Conservation (phyloP, 768 basidiomycete species). For the Cubamyces lactineus region DNA sequence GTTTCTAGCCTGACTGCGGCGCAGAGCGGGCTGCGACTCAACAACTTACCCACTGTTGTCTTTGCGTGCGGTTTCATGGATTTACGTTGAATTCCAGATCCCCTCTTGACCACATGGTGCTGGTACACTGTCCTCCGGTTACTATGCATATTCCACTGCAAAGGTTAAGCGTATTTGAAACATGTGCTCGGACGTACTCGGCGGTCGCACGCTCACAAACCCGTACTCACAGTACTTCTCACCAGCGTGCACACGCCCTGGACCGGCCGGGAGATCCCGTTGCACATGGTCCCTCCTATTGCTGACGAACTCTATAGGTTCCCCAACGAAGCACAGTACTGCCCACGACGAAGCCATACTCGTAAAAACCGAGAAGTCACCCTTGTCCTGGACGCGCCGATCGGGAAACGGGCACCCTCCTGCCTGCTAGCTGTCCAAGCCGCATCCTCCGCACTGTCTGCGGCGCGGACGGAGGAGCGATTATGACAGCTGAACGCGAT, state of each 20-base stretch:
- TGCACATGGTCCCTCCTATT: constrained; percentile 7
- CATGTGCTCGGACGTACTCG: not conserved
- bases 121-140: not conserved
- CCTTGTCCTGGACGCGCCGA: constrained; percentile 8
- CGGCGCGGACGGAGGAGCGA: too few relatives aligned
- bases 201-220: not conserved
- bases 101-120: too few relatives aligned
- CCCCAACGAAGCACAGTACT: not conserved
- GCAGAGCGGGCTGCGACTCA: too few relatives aligned
- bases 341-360: constrained; percentile 11
- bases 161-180: not conserved
- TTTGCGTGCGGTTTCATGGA: too few relatives aligned
- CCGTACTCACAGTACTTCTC: not conserved
- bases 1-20: too few relatives aligned
- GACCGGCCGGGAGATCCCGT: not conserved
- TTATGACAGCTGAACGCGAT: too few relatives aligned
- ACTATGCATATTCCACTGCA: not conserved
- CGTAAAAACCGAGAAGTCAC: constrained; percentile 11
- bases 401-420: not conserved
- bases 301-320: constrained; percentile 4
- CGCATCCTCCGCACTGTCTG: too few relatives aligned
- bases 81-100: too few relatives aligned
- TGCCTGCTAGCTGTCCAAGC: too few relatives aligned
- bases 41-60: too few relatives aligned
- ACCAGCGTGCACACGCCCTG: constrained; percentile 7